phyloP scores from a whole-genome alignment of 2,329 filamentous ascomycete species.

The Teratosphaeria viscida region DNA sequence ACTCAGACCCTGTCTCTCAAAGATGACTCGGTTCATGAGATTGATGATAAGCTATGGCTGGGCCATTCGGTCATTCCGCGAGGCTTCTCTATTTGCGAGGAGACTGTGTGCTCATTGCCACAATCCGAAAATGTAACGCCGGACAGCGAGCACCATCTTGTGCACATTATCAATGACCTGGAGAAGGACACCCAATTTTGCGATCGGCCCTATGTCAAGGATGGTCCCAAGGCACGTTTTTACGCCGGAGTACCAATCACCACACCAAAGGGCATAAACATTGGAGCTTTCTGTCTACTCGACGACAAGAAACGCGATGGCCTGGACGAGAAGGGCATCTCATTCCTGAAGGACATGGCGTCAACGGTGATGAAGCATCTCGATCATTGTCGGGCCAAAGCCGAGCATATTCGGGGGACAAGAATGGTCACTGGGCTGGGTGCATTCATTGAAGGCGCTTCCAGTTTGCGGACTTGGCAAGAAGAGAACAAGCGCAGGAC shows the following conservation, averaged over 20 bases:
- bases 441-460: slow-evolving; percentile 7
- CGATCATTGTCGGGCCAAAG: slow-evolving; percentile 43
- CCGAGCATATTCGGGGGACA: slow-evolving; percentile 43
- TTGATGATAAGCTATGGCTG: slow-evolving; percentile 19
- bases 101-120: slow-evolving; percentile 14
- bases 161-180: slow-evolving; percentile 22
- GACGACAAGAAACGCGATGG: slow-evolving; percentile 44
- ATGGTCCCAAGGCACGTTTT: slow-evolving; percentile 30
- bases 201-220: slow-evolving; percentile 19
- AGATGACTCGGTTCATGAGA: slow-evolving; percentile 13
- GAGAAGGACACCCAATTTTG: slow-evolving; percentile 17
- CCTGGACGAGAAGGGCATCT: slow-evolving; percentile 37
- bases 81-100: slow-evolving; percentile 22
- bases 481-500: background rate
- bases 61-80: slow-evolving; percentile 21
- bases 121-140: background rate
- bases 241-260: slow-evolving; percentile 53
- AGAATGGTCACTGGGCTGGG: slow-evolving; percentile 44
- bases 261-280: slow-evolving; percentile 46
- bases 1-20: slow-evolving; percentile 1
- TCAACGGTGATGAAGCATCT: slow-evolving; percentile 52
- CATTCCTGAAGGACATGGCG: slow-evolving; percentile 48
- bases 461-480: slow-evolving; percentile 4
- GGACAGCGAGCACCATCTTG: background rate
- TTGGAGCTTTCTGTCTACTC: slow-evolving; percentile 51